Percentiles rank a stretch among this genome's conserved stretches.
Conservation (phyloP, 208 protist species). For the Wallacemonas sp. region DNA sequence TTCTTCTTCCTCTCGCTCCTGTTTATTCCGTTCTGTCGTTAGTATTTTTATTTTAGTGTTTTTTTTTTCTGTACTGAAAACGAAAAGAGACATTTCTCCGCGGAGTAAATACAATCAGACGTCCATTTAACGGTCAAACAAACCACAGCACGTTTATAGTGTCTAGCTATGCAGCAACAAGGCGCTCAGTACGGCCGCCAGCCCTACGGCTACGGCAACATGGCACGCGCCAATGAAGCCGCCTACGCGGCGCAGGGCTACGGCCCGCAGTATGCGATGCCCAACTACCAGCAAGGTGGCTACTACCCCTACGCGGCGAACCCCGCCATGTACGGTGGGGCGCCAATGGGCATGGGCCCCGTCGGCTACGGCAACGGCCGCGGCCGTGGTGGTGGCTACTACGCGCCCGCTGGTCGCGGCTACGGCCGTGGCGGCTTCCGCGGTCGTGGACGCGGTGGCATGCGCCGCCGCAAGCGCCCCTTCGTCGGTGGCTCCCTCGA, state of each 20-base stretch:
- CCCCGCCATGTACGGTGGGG: conserved; percentile 25
- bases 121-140: background rate
- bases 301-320: conserved; percentile 27
- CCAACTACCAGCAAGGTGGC: conserved; percentile 20
- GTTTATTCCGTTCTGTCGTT: background rate
- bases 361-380: conserved; percentile 26
- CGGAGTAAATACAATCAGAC: too few relatives aligned
- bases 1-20: background rate
- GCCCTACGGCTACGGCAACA: conserved; percentile 30
- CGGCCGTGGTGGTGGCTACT: conserved; percentile 30
- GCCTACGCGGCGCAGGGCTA: conserved; percentile 30
- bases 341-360: background rate
- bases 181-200: conserved; percentile 28
- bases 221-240: conserved; percentile 18
- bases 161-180: conserved; percentile 16
- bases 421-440: conserved; percentile 33
- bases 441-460: conserved; percentile 43
- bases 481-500: conserved; percentile 85
- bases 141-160: background rate
- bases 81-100: too few relatives aligned
- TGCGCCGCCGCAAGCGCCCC: conserved; percentile 55
- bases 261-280: conserved; percentile 34
- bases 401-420: conserved; percentile 11
- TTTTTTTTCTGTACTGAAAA: background rate
- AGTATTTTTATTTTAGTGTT: too few relatives aligned